Percentiles rank a stretch among this genome's conserved stretches.
Evolutionary conservation across 2,329 filamentous ascomycete genomes (phyloP).

Genomic region (Parafenestella ontariensis): DNA sequence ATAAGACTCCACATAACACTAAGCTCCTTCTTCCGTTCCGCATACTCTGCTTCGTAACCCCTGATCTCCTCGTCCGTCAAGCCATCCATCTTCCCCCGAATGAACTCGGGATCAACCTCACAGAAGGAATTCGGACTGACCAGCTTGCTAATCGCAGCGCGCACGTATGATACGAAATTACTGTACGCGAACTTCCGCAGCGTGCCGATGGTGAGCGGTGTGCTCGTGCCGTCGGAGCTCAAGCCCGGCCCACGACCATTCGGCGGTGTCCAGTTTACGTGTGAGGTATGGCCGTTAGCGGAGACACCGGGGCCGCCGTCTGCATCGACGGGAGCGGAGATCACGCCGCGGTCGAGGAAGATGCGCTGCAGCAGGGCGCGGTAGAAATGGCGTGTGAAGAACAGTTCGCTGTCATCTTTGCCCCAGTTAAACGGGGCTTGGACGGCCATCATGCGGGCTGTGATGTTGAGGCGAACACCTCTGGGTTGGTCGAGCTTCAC

Average conservation of each 20-base stretch:
- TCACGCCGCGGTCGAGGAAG: conserved; percentile 84
- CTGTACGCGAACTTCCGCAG: conserved; percentile 80
- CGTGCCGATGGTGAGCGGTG: conserved; percentile 85
- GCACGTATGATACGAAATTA: conserved; percentile 78
- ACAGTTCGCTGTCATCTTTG: conserved; percentile 76
- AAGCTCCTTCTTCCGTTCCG: conserved; percentile 76
- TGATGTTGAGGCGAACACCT: conserved; percentile 89
- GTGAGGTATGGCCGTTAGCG: conserved; percentile 42
- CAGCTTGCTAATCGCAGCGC: conserved; percentile 81
- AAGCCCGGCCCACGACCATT: conserved; percentile 58
- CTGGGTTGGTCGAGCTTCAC: conserved; percentile 19
- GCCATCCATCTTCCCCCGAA: conserved; percentile 69
- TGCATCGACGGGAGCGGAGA: conserved; percentile 61
- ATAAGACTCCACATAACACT: conserved; percentile 92
- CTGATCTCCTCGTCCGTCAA: conserved; percentile 79
- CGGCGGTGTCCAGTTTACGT: conserved; percentile 44
- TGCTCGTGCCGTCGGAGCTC: conserved; percentile 63
- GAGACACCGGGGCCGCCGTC: conserved; percentile 36
- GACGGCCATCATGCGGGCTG: conserved; percentile 96
- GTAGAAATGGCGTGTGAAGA: conserved; percentile 94
- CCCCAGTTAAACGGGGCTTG: conserved; percentile 96
- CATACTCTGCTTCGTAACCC: conserved; percentile 71
- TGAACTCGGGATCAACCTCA: conserved; percentile 53
- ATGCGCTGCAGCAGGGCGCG: conserved; percentile 88
- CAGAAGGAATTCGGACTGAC: conserved; percentile 42